Conservation (phyloP, 139 green algal genomes). For the Cymbomonas tetramitiformis region DNA sequence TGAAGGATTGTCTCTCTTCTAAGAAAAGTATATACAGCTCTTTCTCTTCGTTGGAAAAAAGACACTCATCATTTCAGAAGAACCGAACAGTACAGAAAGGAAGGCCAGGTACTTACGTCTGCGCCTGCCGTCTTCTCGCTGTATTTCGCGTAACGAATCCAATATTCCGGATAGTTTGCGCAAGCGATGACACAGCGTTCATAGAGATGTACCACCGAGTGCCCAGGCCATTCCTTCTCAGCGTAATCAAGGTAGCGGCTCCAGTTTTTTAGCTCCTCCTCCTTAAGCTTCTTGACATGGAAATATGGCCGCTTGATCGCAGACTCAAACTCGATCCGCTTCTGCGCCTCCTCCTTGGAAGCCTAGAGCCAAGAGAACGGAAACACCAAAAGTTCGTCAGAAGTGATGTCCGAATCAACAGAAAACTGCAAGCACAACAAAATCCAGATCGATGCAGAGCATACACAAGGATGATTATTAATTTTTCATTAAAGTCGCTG, state of each 20-base stretch:
- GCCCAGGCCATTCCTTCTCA: slow-evolving; percentile 15
- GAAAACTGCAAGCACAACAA: too few species aligned
- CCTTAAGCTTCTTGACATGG: slow-evolving; percentile 66
- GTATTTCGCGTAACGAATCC: slow-evolving; percentile 56
- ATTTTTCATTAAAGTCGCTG: too few species aligned
- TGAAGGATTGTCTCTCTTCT: too few species aligned
- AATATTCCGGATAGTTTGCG: slow-evolving; percentile 70
- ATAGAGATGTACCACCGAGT: slow-evolving; percentile 35
- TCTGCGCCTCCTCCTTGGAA: slow-evolving; percentile 33
- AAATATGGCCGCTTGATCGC: slow-evolving; percentile 62
- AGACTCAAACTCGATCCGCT: slow-evolving; percentile 45
- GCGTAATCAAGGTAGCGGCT: slow-evolving; percentile 55
- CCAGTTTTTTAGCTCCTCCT: slow-evolving; percentile 58
- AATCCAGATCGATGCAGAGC: too few species aligned
- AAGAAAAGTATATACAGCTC: too few species aligned
- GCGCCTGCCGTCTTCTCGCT: slow-evolving; percentile 34
- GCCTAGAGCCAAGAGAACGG: slow-evolving; percentile 29
- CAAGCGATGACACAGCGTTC: slow-evolving; percentile 72
- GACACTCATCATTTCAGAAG: too few species aligned
- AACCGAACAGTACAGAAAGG: too few species aligned
- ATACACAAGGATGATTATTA: too few species aligned
- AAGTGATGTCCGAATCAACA: not conserved
- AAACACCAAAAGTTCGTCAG: slow-evolving; percentile 13
- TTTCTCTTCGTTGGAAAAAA: too few species aligned
- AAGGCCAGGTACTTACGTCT: too few species aligned